A percentile compares a stretch with the other conserved stretches of the same genome.
phyloP scores from a whole-genome alignment of 23 red algal genomes.

The Gracilariopsis chorda region DNA sequence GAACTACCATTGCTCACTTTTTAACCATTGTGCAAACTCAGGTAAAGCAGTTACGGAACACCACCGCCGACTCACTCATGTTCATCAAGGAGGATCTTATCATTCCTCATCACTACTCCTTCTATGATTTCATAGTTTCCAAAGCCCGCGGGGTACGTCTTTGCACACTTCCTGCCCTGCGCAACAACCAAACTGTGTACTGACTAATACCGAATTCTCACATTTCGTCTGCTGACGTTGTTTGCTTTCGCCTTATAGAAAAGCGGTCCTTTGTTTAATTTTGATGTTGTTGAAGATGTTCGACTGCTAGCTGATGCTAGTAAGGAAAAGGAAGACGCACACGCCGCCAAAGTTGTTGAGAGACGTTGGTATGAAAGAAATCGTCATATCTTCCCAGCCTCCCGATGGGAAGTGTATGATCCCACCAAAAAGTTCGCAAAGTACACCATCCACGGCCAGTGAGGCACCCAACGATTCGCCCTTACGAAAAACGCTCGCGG shows the following conservation, averaged over 20 bases:
- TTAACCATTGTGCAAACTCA: slow-evolving; percentile 70
- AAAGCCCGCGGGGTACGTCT: slow-evolving; percentile 75
- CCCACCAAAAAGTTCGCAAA: slow-evolving; percentile 63
- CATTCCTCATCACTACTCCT: slow-evolving; percentile 92
- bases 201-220: too few relatives aligned
- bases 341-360: slow-evolving; percentile 90
- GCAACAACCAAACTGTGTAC: neutral
- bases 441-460: slow-evolving; percentile 74
- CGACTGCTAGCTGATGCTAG: slow-evolving; percentile 73
- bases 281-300: slow-evolving; percentile 88
- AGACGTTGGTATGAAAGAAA: slow-evolving; percentile 95
- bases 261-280: slow-evolving; percentile 83
- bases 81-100: slow-evolving; percentile 99
- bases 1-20: slow-evolving; percentile 90
- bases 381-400: slow-evolving; percentile 89
- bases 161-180: neutral
- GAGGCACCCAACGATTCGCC: neutral
- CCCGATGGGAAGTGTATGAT: slow-evolving; percentile 88
- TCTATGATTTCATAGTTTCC: slow-evolving; percentile 89
- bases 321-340: slow-evolving; percentile 83
- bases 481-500: slow-evolving; percentile 32
- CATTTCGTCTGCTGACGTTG: neutral
- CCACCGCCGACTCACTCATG: slow-evolving; percentile 70
- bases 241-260: slow-evolving; percentile 16
- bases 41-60: slow-evolving; percentile 67